A percentile compares a stretch with the other conserved stretches of the same genome.
These are phyloP conservation scores for Kewa caespitosa DNA, from an alignment of 179 eudicot genomes.

Conservation along the genomic window DNA sequence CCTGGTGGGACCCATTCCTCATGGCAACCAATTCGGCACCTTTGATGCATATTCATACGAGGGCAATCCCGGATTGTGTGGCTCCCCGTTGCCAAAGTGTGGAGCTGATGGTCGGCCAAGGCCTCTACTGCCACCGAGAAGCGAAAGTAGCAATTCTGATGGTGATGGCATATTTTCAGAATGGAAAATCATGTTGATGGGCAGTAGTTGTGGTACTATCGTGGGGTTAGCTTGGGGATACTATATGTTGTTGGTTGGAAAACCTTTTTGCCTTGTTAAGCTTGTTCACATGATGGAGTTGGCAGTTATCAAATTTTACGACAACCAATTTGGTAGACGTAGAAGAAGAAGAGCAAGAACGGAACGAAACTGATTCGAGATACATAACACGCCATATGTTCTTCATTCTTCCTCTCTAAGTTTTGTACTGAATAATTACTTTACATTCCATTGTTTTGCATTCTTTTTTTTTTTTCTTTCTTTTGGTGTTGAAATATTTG, in stretches of 20 bases:
- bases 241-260: slow-evolving; percentile 15
- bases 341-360: background rate
- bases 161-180: background rate
- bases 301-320: no score
- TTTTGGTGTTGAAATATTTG: no score
- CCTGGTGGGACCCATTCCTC: slow-evolving; percentile 18
- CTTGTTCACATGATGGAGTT: background rate
- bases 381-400: no score
- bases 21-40: background rate
- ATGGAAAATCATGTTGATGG: slow-evolving; percentile 21
- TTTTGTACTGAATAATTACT: no score
- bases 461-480: no score
- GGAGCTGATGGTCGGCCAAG: background rate
- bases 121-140: background rate
- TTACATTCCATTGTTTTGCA: no score
- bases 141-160: no score
- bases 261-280: slow-evolving; percentile 9
- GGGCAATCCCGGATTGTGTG: slow-evolving; percentile 21
- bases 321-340: no score
- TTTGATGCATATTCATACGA: slow-evolving; percentile 11
- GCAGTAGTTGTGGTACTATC: slow-evolving; percentile 17
- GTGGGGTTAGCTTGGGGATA: slow-evolving; percentile 18
- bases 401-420: no score
- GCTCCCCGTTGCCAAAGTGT: slow-evolving; percentile 8
- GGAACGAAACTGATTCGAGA: no score